Base-by-base conservation (phyloP, 495 filamentous ascomycete genomes). In the Articulospora tetracladia region DNA sequence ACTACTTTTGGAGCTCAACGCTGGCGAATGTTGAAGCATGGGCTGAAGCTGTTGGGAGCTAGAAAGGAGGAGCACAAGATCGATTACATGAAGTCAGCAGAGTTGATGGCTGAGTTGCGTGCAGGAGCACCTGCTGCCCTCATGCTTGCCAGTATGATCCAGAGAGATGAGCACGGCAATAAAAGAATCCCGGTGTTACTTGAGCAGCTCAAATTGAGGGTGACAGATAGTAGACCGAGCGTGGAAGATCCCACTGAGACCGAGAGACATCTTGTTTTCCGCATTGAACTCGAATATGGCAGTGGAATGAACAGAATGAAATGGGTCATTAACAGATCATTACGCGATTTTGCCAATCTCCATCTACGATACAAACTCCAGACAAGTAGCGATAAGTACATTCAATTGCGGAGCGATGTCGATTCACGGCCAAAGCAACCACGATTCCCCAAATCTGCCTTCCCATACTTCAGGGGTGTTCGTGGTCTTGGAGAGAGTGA, bases 221-320 rank as follows among this genome's bases (percentile, higher is more conserved):
- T 99, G 41, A 86, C 82, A 13, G 91, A 97, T 66, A 95, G 89
- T 66, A 62, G 49, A 23, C 55, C 63, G n/a, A 70, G 65, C 27
- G 77, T 76, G 17, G 70, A 72, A 17, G 66, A 68, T 23, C 53
- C 58, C n/a, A 63, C 13, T 22, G 75, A 84, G 20, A 87, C 85
- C 60, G 90, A 93, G 71, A 81, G 92, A 20, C 95, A 97, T 73
- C 79, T 88, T 62, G 79, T 92, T 3, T 97, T 99, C 69, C 85
- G 88, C 27, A 92, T 99, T 51, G 91, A 96, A 59, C 74, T 99
- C 44, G 94, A 99, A 70, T 99, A 99, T 73, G 94, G 94, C 4
- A 97, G 87, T 67, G 94, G 95, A 2, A 83, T 93, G 57, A 96
- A 92, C 25, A 81, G 95, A 54, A 98, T 99, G 94, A 93, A 92